phyloP scores from a whole-genome alignment of 1,284 basidiomycete species.

The Fomitopsis schrenkii region DNA sequence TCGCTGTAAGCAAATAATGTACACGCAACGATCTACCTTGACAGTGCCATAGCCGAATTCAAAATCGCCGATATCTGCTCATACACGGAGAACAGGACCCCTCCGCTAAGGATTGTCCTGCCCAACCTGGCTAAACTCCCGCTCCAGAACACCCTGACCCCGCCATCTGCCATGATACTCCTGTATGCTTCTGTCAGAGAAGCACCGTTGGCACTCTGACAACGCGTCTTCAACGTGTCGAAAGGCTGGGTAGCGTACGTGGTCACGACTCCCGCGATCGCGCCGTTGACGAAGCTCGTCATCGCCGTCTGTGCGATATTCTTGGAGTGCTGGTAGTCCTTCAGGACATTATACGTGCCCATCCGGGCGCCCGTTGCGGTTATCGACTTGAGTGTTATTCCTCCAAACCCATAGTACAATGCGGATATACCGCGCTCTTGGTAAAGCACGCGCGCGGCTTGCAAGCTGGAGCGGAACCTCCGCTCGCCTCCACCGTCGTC shows the following conservation, averaged over 20 bases:
- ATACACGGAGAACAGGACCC: background rate
- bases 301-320: background rate
- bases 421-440: background rate
- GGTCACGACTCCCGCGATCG: background rate
- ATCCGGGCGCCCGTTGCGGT: background rate
- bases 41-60: background rate
- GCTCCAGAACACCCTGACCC: background rate
- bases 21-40: background rate
- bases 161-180: background rate
- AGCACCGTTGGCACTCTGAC: background rate
- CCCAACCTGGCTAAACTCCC: background rate
- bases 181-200: background rate
- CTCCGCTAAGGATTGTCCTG: background rate
- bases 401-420: background rate
- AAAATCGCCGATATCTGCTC: background rate
- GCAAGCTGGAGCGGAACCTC: background rate
- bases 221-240: background rate
- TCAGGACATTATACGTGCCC: constrained; percentile 1
- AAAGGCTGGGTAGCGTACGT: background rate
- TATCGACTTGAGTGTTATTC: background rate
- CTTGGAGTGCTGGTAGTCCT: constrained; percentile 1
- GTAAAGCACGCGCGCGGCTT: background rate
- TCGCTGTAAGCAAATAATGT: too few species aligned
- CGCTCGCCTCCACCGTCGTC: background rate
- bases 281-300: background rate